Evolutionary conservation across 2,329 filamentous ascomycete genomes (phyloP).

Genomic region (Fusarium azukiicola): DNA sequence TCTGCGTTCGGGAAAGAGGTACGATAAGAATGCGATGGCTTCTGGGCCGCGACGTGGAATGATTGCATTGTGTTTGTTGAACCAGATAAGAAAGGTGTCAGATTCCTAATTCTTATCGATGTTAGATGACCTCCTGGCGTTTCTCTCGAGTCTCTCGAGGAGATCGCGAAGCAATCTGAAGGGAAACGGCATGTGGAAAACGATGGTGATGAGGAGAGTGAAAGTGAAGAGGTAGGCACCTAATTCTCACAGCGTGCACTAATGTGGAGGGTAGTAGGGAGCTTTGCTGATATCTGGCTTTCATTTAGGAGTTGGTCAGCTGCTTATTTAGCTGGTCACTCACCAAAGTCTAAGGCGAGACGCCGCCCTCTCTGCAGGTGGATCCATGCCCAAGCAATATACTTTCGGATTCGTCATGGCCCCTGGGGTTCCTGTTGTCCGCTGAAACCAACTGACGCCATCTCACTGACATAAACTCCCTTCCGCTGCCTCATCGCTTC

Average conservation of each 20-base stretch:
- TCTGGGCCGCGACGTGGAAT: slow-evolving; percentile 69
- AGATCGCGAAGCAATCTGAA: slow-evolving; percentile 85
- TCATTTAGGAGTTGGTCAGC: slow-evolving; percentile 16
- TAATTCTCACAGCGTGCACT: neutral
- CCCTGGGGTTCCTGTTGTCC: too few relatives aligned
- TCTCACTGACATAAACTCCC: too few relatives aligned
- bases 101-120: slow-evolving; percentile 47
- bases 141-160: slow-evolving; percentile 79
- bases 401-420: too few relatives aligned
- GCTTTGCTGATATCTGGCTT: slow-evolving; percentile 18
- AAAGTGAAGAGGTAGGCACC: neutral
- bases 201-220: neutral
- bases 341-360: too few relatives aligned
- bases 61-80: slow-evolving; percentile 79
- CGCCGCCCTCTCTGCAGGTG: too few relatives aligned
- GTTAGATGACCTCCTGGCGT: slow-evolving; percentile 55
- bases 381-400: too few relatives aligned
- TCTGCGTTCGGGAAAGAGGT: too few relatives aligned
- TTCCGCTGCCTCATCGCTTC: too few relatives aligned
- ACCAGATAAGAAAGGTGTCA: slow-evolving; percentile 79
- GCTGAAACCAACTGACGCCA: too few relatives aligned
- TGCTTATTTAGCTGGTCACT: slow-evolving; percentile 17
- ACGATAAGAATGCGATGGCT: slow-evolving; percentile 50
- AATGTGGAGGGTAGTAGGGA: slow-evolving; percentile 19
- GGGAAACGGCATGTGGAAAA: slow-evolving; percentile 73